These are phyloP conservation scores for Carex pumila DNA, from an alignment of 176 grass and related monocot species.

Conservation along the genomic window DNA sequence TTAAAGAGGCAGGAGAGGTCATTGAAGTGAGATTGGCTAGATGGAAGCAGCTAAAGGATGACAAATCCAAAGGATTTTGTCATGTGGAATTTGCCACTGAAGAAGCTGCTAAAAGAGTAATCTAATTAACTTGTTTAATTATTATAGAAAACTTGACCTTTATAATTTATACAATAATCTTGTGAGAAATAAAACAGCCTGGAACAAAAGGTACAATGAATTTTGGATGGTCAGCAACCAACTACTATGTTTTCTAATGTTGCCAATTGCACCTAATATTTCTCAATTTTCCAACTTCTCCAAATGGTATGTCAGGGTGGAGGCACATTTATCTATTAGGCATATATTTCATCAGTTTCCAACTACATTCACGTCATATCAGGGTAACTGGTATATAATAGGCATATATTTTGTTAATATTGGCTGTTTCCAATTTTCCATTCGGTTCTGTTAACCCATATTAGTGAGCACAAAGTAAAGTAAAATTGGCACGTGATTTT, in stretches of 20 bases:
- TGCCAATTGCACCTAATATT: neutral
- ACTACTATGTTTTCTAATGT: no score
- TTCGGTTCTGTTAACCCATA: neutral
- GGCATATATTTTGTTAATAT: neutral
- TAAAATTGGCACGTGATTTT: neutral
- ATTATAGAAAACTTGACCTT: neutral
- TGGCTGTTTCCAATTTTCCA: slow-evolving; percentile 12
- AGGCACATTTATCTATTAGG: neutral
- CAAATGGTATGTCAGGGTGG: neutral
- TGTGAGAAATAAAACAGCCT: neutral
- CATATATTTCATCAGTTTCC: neutral
- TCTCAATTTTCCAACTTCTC: neutral
- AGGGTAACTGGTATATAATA: neutral
- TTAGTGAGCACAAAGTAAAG: neutral
- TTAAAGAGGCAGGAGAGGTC: slow-evolving; percentile 48
- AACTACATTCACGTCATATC: neutral
- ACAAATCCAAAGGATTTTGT: neutral
- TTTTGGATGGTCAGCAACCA: no score
- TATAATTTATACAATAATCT: neutral
- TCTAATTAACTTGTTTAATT: neutral
- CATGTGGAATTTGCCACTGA: slow-evolving; percentile 72
- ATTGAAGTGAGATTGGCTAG: slow-evolving; percentile 40
- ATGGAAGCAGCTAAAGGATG: slow-evolving; percentile 48
- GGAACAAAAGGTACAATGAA: no score
- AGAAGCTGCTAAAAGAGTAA: slow-evolving; percentile 65